Conservation (phyloP, 163 green algal species). For the Coccomyxa subellipsoidea region DNA sequence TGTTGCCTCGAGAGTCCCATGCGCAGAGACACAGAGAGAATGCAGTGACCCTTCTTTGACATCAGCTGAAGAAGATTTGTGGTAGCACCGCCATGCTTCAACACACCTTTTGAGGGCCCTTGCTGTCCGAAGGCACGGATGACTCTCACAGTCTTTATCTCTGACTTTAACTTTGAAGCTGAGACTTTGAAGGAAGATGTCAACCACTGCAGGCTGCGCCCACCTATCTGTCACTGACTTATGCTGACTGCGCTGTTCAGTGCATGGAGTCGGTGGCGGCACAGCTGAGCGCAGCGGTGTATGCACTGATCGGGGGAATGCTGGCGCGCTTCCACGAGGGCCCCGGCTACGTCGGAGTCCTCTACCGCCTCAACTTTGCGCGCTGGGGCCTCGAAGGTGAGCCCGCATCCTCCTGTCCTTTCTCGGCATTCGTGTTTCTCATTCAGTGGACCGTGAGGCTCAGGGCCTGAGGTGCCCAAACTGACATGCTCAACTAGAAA, state of each 20-base stretch:
- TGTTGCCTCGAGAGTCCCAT: neutral
- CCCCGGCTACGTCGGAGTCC: conserved; percentile 26
- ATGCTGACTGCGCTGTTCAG: neutral
- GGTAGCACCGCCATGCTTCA: too few species aligned
- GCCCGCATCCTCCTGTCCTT: neutral
- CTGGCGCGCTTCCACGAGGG: conserved; percentile 40
- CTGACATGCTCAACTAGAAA: too few species aligned
- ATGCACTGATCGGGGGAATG: conserved; percentile 42
- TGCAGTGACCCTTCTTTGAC: too few species aligned
- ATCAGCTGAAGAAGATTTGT: too few species aligned
- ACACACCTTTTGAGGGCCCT: too few species aligned
- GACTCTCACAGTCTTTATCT: too few species aligned
- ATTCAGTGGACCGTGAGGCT: too few species aligned
- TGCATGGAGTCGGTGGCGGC: conserved; percentile 36
- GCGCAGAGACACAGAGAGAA: neutral
- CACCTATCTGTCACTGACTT: neutral
- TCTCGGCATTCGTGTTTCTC: neutral
- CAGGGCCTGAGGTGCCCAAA: too few species aligned
- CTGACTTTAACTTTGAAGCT: too few species aligned
- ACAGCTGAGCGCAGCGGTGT: conserved; percentile 48
- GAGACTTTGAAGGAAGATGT: too few species aligned
- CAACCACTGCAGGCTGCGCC: too few species aligned
- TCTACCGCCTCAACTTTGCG: conserved; percentile 48
- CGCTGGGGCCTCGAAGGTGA: conserved; percentile 51
- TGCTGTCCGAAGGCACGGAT: too few species aligned